Base-by-base conservation (phyloP, 352 stramenopile genomes). In the Phytophthora fragariae region DNA sequence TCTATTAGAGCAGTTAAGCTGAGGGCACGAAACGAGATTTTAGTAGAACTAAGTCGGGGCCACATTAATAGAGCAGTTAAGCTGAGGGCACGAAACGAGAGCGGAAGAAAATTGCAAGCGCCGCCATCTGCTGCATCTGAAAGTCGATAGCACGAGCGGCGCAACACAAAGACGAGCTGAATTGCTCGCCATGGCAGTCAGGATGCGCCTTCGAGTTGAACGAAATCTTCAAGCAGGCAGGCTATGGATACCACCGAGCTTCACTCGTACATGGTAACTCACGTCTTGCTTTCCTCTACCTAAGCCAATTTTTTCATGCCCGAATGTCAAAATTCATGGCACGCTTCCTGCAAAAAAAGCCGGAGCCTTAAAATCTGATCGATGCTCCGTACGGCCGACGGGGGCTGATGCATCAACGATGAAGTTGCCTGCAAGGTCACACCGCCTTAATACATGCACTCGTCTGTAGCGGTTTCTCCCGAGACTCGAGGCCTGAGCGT, bases 111-210 rank as follows among this genome's bases (percentile, higher is more conserved):
- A 44, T 56, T 65, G 53, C 47, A 50, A 9, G 35, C 19, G 19
- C 3, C 24, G 56, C 46, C 61, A 74, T 46, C 68, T 74, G 68
- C 61, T 74, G 61, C 61, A 37, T 21, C 39, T 54, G 59, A 69
- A 69, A 55, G 27, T 55, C 67, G 60, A 70, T 74, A 74, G 53
- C 65, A 64, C 54, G 53, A 70, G 61, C 68, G 24, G 46, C 35
- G 35, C 53, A 24, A 49, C 24, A 65, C 64, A 76, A 61, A 72
- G 50, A 65, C 37, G 19, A 50, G 63, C 39, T 60, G 7, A 17
- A n/a, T 24, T 76, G 54, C 56, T 72, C 69, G 69, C 69, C 57
- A 76, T 76, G 69, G 63, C 63, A 72, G 33, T 8, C 24, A 73
- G 70, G 70, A 76, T 76, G n/a, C 44, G 50, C 27, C 15, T 44